phyloP scores from a whole-genome alignment of 2,329 filamentous ascomycete genomes.

The Hymenoscyphus fraxineus region DNA sequence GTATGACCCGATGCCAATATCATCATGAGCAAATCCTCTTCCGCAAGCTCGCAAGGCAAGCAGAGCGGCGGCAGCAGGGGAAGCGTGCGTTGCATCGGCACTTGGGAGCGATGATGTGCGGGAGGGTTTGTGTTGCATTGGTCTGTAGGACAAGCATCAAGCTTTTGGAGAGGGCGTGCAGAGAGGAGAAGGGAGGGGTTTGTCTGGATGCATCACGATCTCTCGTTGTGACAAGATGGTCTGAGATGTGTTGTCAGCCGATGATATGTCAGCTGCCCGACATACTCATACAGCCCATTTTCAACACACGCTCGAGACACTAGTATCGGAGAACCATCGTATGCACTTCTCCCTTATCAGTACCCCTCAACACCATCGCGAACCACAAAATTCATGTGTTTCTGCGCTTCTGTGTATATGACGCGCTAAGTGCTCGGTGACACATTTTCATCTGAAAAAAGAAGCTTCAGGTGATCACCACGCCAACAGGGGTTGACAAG shows the following conservation, averaged over 20 bases:
- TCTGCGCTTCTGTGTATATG: not conserved
- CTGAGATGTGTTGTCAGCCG: constrained; percentile 3
- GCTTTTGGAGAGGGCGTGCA: not conserved
- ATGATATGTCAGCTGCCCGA: too few species aligned
- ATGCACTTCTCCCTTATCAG: not conserved
- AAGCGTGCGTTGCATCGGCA: not conserved
- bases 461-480: constrained; percentile 1
- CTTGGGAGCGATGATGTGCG: not conserved
- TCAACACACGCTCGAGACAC: too few species aligned
- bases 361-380: not conserved
- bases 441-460: not conserved
- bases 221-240: not conserved
- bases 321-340: not conserved
- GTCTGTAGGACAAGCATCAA: not conserved
- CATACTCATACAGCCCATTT: too few species aligned
- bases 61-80: not conserved
- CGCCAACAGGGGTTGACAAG: not conserved
- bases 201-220: not conserved
- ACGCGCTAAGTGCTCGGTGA: not conserved
- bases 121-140: constrained; percentile 1
- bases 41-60: not conserved
- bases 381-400: not conserved
- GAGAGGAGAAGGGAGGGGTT: not conserved
- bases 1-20: not conserved
- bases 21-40: not conserved